Evolutionary conservation across 257 asterid species (phyloP).

Genomic region (Fraxinus excelsior): DNA sequence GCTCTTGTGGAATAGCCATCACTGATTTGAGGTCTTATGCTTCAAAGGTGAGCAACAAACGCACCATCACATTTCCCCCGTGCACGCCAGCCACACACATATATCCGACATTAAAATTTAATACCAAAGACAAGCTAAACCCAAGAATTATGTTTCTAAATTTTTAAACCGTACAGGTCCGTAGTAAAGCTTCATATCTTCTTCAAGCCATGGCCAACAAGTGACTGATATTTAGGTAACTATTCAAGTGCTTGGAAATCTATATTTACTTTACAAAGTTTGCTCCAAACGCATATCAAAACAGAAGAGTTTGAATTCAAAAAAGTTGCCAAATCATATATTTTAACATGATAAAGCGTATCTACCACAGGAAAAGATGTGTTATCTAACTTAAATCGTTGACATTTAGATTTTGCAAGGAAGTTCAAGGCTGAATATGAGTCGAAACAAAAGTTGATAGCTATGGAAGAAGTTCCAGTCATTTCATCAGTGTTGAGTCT

Average conservation of each 20-base stretch:
- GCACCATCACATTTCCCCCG: conserved; percentile 8
- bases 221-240: conserved; percentile 31
- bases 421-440: not conserved
- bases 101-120: not conserved
- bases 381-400: not conserved
- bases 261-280: not conserved
- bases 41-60: conserved; percentile 55
- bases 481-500: not conserved
- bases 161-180: conserved; percentile 59
- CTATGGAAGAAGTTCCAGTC: not conserved
- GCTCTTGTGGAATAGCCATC: conserved; percentile 70
- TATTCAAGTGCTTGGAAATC: not conserved
- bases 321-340: not conserved
- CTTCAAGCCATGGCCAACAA: conserved; percentile 66
- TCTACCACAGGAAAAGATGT: not conserved
- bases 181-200: conserved; percentile 91
- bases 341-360: not conserved
- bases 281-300: not conserved
- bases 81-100: not conserved
- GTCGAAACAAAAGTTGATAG: not conserved
- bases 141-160: not conserved
- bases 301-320: too few species aligned
- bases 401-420: not conserved
- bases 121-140: not conserved
- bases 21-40: conserved; percentile 87